These are phyloP conservation scores for Straminergon stramineum DNA, from an alignment of 225 moss, liverwort and hornwort genomes.

Conservation along the genomic window DNA sequence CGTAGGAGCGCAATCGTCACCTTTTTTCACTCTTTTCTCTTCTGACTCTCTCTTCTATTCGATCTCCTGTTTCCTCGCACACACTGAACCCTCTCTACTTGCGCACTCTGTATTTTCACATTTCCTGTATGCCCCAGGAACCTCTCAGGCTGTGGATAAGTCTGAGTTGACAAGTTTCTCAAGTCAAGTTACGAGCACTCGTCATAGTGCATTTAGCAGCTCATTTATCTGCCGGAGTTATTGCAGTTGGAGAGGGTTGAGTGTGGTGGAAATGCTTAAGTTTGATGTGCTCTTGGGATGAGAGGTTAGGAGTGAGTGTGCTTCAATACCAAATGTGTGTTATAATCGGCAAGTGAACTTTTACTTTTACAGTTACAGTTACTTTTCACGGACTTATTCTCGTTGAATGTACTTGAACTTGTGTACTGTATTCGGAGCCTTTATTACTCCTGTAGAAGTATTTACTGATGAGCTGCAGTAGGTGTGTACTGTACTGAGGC, in stretches of 20 bases:
- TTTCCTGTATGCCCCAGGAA: neutral
- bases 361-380: neutral
- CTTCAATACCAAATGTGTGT: neutral
- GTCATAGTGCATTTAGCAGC: neutral
- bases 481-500: conserved; percentile 30
- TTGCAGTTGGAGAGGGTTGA: neutral
- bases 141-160: neutral
- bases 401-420: neutral
- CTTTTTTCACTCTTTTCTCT: no score
- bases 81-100: neutral
- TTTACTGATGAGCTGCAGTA: conserved; percentile 1
- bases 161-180: neutral
- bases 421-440: neutral
- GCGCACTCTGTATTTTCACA: neutral
- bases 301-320: neutral
- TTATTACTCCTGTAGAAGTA: neutral
- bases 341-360: neutral
- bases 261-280: neutral
- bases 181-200: neutral
- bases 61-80: neutral
- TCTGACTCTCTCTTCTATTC: neutral
- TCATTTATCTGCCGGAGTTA: neutral
- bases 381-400: neutral
- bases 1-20: neutral
- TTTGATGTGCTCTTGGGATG: neutral